A percentile compares a stretch with the other conserved stretches of the same genome.
These are phyloP conservation scores for Athelia sp. DNA, from an alignment of 1,284 basidiomycete species.

Conservation along the genomic window DNA sequence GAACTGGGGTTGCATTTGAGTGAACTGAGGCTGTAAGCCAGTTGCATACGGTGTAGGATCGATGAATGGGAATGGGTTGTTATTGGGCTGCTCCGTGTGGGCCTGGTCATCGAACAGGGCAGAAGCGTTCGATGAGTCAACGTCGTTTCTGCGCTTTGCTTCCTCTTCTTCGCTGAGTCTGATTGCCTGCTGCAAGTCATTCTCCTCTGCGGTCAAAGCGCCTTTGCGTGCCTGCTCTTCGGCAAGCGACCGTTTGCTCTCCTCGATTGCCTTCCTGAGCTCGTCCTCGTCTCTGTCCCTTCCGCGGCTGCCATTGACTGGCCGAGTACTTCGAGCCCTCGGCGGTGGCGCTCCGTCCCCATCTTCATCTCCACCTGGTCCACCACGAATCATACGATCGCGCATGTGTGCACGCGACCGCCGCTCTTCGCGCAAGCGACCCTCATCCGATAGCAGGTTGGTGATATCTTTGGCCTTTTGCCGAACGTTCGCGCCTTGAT, in stretches of 20 bases:
- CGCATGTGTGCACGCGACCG: slow-evolving; percentile 87
- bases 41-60: slow-evolving; percentile 59
- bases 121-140: slow-evolving; percentile 72
- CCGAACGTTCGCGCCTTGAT: slow-evolving; percentile 97
- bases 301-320: neutral
- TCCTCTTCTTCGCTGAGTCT: slow-evolving; percentile 88
- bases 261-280: slow-evolving; percentile 78
- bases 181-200: slow-evolving; percentile 77
- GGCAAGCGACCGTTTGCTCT: slow-evolving; percentile 74
- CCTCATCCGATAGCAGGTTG: slow-evolving; percentile 89
- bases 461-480: slow-evolving; percentile 99
- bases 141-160: slow-evolving; percentile 57
- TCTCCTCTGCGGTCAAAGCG: slow-evolving; percentile 59
- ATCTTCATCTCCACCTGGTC: slow-evolving; percentile 38
- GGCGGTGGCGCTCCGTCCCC: slow-evolving; percentile 33
- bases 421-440: slow-evolving; percentile 82
- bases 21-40: slow-evolving; percentile 68
- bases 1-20: slow-evolving; percentile 60
- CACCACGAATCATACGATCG: slow-evolving; percentile 83
- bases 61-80: slow-evolving; percentile 63
- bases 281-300: slow-evolving; percentile 77
- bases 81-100: slow-evolving; percentile 44
- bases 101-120: slow-evolving; percentile 84
- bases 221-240: slow-evolving; percentile 62
- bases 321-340: no score